Evolutionary conservation across 2,329 filamentous ascomycete genomes (phyloP).

Genomic region (Fonsecaea pedrosoi): DNA sequence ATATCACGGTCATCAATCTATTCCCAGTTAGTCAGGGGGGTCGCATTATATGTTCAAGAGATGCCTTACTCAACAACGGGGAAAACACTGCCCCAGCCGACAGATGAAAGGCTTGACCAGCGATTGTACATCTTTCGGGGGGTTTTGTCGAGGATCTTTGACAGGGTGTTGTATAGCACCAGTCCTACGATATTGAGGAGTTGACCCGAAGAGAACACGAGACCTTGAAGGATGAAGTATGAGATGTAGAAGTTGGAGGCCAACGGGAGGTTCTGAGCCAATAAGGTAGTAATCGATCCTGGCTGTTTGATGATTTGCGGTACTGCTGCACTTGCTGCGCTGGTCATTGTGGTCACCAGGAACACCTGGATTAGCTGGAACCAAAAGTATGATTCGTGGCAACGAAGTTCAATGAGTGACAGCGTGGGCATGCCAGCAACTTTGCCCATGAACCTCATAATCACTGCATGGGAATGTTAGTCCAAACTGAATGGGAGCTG

Average conservation of each 20-base stretch:
- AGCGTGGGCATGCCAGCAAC: conserved; percentile 74
- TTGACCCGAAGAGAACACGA: conserved; percentile 76
- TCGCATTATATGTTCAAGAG: neutral
- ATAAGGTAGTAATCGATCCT: conserved; percentile 64
- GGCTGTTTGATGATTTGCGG: conserved; percentile 70
- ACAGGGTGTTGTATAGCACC: conserved; percentile 74
- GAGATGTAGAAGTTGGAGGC: conserved; percentile 94
- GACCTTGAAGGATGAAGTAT: conserved; percentile 91
- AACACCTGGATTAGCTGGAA: conserved; percentile 83
- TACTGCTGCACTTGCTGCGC: conserved; percentile 75
- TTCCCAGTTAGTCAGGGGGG: neutral
- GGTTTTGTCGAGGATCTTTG: conserved; percentile 75
- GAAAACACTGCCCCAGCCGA: conserved; percentile 84
- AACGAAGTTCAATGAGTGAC: conserved; percentile 82
- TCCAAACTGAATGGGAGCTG: neutral
- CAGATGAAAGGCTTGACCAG: conserved; percentile 74
- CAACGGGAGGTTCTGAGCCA: conserved; percentile 77
- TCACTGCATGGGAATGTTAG: conserved; percentile 49
- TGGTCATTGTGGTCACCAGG: conserved; percentile 81
- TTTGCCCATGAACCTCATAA: conserved; percentile 82
- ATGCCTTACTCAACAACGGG: conserved; percentile 64
- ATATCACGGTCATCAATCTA: conserved; percentile 51
- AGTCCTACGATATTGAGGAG: conserved; percentile 78
- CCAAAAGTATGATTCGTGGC: conserved; percentile 88
- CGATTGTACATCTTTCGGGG: conserved; percentile 80